A percentile compares a stretch with the other conserved stretches of the same genome.
These are phyloP conservation scores for Delphinella strobiligena DNA, from an alignment of 2,329 filamentous ascomycete genomes.

Conservation along the genomic window DNA sequence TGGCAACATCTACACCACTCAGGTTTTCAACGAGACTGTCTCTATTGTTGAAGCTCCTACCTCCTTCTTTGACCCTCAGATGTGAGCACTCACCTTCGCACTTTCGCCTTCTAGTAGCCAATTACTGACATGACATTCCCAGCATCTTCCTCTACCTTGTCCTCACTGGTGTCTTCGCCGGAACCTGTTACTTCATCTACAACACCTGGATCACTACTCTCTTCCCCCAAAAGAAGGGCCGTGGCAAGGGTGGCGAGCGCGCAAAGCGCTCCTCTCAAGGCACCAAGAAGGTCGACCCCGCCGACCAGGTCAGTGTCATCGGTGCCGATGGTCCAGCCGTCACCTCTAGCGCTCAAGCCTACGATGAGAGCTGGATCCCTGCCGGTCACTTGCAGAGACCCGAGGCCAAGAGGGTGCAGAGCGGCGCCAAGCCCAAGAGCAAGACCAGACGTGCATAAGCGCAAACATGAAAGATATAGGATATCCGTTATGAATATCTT, in stretches of 20 bases:
- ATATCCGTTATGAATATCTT: background rate
- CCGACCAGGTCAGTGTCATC: conserved; percentile 47
- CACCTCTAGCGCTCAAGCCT: conserved; percentile 58
- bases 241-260: conserved; percentile 53
- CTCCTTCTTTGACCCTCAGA: conserved; percentile 88
- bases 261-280: conserved; percentile 49
- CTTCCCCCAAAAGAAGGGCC: conserved; percentile 68
- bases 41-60: conserved; percentile 81
- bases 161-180: conserved; percentile 65
- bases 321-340: conserved; percentile 60
- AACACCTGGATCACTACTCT: conserved; percentile 94
- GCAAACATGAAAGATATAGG: background rate
- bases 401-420: conserved; percentile 50
- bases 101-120: no score
- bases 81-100: conserved; percentile 47
- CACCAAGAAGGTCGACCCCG: conserved; percentile 54
- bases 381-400: conserved; percentile 80
- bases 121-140: no score
- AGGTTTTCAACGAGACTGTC: conserved; percentile 71
- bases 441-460: conserved; percentile 11
- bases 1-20: conserved; percentile 61
- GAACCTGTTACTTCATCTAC: conserved; percentile 91
- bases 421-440: conserved; percentile 30
- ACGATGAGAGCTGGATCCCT: conserved; percentile 91
- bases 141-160: conserved; percentile 98